phyloP scores from a whole-genome alignment of 2,329 filamentous ascomycete species.

The Trichoderma sp. region DNA sequence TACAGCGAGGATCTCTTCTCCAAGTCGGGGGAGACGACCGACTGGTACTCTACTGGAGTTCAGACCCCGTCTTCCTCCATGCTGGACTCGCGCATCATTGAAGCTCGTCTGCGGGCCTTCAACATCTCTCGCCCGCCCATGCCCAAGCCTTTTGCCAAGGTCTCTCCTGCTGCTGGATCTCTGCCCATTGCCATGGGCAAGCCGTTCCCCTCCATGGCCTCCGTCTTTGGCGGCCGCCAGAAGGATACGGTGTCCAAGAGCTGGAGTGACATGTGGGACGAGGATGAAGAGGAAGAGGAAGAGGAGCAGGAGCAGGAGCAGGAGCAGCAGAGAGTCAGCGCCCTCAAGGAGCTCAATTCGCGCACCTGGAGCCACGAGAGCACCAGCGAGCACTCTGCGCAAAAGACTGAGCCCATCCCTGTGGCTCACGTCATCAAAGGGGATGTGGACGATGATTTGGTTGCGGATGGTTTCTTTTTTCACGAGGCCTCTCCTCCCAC shows the following conservation, averaged over 20 bases:
- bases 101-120: conserved; percentile 76
- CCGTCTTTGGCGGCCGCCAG: conserved; percentile 78
- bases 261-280: conserved; percentile 98
- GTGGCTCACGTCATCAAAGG: conserved; percentile 42
- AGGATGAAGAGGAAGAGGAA: conserved; percentile 65
- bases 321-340: conserved; percentile 49
- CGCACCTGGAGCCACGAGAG: conserved; percentile 80
- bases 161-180: conserved; percentile 65
- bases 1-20: conserved; percentile 86
- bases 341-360: conserved; percentile 67
- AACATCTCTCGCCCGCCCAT: conserved; percentile 50
- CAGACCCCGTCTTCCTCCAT: conserved; percentile 83
- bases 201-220: conserved; percentile 71
- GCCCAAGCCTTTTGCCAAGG: conserved; percentile 40
- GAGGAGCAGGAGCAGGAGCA: conserved; percentile 63
- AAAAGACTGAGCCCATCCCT: conserved; percentile 29
- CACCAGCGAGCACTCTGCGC: conserved; percentile 47
- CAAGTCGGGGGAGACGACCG: conserved; percentile 68
- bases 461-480: conserved; percentile 72
- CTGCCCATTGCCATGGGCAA: conserved; percentile 80
- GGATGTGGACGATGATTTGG: conserved; percentile 64
- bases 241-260: conserved; percentile 88
- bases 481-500: conserved; percentile 58
- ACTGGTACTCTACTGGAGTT: conserved; percentile 77
- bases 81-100: conserved; percentile 78